phyloP scores from a whole-genome alignment of 805 yeast species.

The Lipomyces mesembrius region DNA sequence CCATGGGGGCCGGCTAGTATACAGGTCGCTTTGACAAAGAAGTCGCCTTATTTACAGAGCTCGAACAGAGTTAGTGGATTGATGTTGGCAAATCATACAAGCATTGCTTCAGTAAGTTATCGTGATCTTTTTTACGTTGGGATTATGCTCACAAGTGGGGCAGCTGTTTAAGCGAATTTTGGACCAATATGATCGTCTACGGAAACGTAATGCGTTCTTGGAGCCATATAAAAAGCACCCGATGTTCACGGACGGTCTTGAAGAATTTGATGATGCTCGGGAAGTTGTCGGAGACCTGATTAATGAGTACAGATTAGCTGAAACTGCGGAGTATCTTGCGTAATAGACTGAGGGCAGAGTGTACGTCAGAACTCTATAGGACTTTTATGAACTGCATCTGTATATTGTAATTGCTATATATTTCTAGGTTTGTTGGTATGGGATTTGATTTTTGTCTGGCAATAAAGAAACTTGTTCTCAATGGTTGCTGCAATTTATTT shows the following conservation, averaged over 20 bases:
- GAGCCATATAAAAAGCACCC: constrained; percentile 65
- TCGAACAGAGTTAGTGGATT: constrained; percentile 69
- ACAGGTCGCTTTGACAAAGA: constrained; percentile 75
- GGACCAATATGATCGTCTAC: constrained; percentile 77
- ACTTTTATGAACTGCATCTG: not conserved
- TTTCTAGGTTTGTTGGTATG: not conserved
- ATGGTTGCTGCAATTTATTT: not conserved
- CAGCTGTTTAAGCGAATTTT: constrained; percentile 65
- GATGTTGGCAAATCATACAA: constrained; percentile 81
- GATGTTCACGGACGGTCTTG: constrained; percentile 49
- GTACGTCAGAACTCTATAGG: not conserved
- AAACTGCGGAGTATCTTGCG: constrained; percentile 50
- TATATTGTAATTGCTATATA: not conserved
- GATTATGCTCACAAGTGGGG: not conserved
- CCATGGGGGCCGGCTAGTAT: constrained; percentile 85
- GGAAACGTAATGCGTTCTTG: constrained; percentile 79
- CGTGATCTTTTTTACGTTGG: not conserved
- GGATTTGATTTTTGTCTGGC: not conserved
- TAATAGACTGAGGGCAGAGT: not conserved
- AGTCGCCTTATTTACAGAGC: constrained; percentile 61
- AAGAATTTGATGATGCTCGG: constrained; percentile 80
- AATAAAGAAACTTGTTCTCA: not conserved
- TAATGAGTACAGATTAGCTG: constrained; percentile 79
- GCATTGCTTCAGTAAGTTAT: constrained; percentile 57
- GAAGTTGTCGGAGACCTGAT: constrained; percentile 76